Evolutionary conservation across 352 stramenopile genomes (phyloP), one percentile per base, ranked within the genome.

Genomic region (Globisporangium irregulare): DNA sequence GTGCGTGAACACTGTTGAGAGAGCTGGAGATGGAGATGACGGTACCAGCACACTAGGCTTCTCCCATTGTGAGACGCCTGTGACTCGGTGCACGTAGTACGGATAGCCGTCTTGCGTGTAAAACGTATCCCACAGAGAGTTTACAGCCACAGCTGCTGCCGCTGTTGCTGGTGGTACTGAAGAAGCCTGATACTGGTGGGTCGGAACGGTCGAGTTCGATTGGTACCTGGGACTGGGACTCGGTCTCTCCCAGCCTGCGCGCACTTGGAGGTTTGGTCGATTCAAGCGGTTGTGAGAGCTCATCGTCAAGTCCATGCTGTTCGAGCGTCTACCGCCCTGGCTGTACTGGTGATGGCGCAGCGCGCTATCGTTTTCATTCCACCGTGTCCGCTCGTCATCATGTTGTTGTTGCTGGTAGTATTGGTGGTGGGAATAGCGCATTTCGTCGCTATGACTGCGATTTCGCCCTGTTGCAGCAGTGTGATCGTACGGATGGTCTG

Each of bases 61-160:
- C 55, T 93, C 87, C 87, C 86, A 95, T 62, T 93, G 87, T 0
- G 87, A 95, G 29, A 81, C 67, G 22, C 86, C 84, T 3, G 86
- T 92, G 34, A 58, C 59, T 68, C 73, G 75, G 71, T 93, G 88
- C 18, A 94, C 82, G 59, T 92, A 95, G 70, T 93, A 95, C 18
- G 79, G 72, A 55, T 95, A 91, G 4, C 87, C 87, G 54, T 95
- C 80, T 51, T 85, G 66, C 0, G 81, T 90, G 68, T 91, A 91
- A 46, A 87, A 80, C 7, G 77, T 89, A 14, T 93, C 82, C 82
- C 84, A 95, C 41, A 81, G 58, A 50, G 51, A 32, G 29, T 61
- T 41, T 7, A 48, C 53, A 18, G 29, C 4, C 29, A 4, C 29
- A 32, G 29, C 4, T n/a, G 15, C 15, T 10, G 62, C 4, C 43